Evolutionary conservation across 2,329 filamentous ascomycete genomes (phyloP).

Genomic region (Monosporascus sp.): DNA sequence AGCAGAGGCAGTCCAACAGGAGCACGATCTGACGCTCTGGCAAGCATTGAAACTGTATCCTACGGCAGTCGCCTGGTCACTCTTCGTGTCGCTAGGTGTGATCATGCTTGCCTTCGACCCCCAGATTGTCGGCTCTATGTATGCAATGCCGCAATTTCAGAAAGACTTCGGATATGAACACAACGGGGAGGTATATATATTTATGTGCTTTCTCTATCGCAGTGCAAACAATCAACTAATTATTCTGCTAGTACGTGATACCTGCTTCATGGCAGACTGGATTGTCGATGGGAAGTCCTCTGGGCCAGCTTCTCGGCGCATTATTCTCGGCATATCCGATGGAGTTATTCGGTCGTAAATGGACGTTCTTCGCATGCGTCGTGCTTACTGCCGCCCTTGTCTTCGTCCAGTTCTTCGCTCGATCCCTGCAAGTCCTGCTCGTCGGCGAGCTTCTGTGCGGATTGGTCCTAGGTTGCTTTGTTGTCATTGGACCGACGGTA

Average conservation of each 20-base stretch:
- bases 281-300: slow-evolving; percentile 48
- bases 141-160: slow-evolving; percentile 33
- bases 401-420: slow-evolving; percentile 60
- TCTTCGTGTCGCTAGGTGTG: slow-evolving; percentile 55
- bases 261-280: slow-evolving; percentile 42
- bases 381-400: slow-evolving; percentile 46
- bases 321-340: slow-evolving; percentile 44
- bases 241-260: slow-evolving; percentile 18
- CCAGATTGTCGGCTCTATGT: slow-evolving; percentile 59
- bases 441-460: slow-evolving; percentile 58
- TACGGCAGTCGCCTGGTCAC: slow-evolving; percentile 48
- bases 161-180: slow-evolving; percentile 27
- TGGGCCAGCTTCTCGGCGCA: slow-evolving; percentile 53
- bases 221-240: neutral
- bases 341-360: slow-evolving; percentile 40
- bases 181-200: slow-evolving; percentile 24
- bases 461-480: slow-evolving; percentile 57
- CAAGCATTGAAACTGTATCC: slow-evolving; percentile 40
- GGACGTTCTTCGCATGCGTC: slow-evolving; percentile 41
- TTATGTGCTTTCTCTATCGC: neutral
- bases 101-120: slow-evolving; percentile 62
- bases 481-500: slow-evolving; percentile 48
- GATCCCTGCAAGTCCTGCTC: slow-evolving; percentile 49
- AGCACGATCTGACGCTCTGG: slow-evolving; percentile 35
- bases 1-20: slow-evolving; percentile 33